These are phyloP conservation scores for Phlyctochytrium arcticum DNA, from an alignment of 192 early-diverging fungal genomes.

Conservation along the genomic window DNA sequence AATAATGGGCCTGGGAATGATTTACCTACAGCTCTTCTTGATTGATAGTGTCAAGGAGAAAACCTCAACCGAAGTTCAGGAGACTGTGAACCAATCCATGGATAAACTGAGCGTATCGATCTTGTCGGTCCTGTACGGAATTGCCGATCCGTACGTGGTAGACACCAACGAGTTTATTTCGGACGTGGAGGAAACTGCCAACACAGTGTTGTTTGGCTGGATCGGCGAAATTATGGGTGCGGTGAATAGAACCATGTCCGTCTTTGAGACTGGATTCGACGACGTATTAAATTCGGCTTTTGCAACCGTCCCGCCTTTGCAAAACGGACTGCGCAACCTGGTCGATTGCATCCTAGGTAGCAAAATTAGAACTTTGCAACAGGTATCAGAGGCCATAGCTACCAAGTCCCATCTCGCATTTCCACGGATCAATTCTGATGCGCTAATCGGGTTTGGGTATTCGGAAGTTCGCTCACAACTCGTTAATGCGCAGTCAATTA, in stretches of 20 bases:
- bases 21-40: slow-evolving; percentile 9
- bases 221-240: slow-evolving; percentile 28
- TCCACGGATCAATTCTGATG: background rate
- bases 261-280: slow-evolving; percentile 21
- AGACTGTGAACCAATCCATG: background rate
- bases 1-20: slow-evolving; percentile 3
- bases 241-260: slow-evolving; percentile 29
- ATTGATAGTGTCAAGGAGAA: background rate
- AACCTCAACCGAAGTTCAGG: background rate
- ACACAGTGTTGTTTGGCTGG: slow-evolving; percentile 25
- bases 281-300: slow-evolving; percentile 7
- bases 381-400: background rate
- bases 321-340: background rate
- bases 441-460: background rate
- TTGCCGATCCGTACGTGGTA: slow-evolving; percentile 9
- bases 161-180: slow-evolving; percentile 1
- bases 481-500: background rate
- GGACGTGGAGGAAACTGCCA: background rate
- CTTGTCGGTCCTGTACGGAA: background rate
- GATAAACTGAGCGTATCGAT: background rate
- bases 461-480: background rate
- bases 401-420: background rate
- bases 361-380: background rate
- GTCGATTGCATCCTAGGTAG: slow-evolving; percentile 14
- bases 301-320: slow-evolving; percentile 1